A percentile compares a stretch with the other conserved stretches of the same genome.
Conservation (phyloP, 2,329 filamentous ascomycete genomes). For the Lasiodiplodia gonubiensis region DNA sequence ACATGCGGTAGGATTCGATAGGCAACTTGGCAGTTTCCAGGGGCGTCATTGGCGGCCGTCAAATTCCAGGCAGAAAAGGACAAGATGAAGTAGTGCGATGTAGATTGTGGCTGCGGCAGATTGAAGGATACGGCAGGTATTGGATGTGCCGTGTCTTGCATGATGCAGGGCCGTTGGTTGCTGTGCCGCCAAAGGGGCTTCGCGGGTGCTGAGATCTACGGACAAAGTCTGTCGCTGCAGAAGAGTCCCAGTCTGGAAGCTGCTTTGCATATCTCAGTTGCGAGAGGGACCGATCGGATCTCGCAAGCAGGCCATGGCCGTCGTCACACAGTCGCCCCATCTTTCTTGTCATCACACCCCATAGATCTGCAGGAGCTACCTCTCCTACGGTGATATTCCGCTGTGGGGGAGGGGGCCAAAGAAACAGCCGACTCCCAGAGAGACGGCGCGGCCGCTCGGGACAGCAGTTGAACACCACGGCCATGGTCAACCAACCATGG, state of each 20-base stretch:
- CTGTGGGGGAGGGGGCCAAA: background rate
- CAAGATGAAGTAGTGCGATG: background rate
- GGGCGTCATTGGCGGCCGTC: slow-evolving; percentile 6
- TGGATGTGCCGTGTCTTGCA: slow-evolving; percentile 21
- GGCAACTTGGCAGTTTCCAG: background rate
- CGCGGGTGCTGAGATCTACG: background rate
- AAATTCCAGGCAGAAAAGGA: background rate
- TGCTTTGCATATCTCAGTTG: background rate
- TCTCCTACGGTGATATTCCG: slow-evolving; percentile 3
- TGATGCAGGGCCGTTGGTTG: slow-evolving; percentile 7
- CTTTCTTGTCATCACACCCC: slow-evolving; percentile 1
- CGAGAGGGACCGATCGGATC: slow-evolving; percentile 8
- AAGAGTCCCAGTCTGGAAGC: background rate
- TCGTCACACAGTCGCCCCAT: slow-evolving; percentile 7
- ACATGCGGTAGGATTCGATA: background rate
- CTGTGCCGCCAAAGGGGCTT: background rate
- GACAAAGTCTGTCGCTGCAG: background rate
- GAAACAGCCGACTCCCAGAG: background rate
- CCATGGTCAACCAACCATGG: background rate
- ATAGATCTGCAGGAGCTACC: slow-evolving; percentile 13
- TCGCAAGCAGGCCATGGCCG: slow-evolving; percentile 4
- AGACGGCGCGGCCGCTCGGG: slow-evolving; percentile 21
- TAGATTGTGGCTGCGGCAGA: slow-evolving; percentile 16
- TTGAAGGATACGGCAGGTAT: background rate
- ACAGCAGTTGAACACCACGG: slow-evolving; percentile 8